Percentiles rank a stretch among this genome's conserved stretches.
Conservation (phyloP, 2,329 filamentous ascomycete species). For the Emergomyces orientalis region DNA sequence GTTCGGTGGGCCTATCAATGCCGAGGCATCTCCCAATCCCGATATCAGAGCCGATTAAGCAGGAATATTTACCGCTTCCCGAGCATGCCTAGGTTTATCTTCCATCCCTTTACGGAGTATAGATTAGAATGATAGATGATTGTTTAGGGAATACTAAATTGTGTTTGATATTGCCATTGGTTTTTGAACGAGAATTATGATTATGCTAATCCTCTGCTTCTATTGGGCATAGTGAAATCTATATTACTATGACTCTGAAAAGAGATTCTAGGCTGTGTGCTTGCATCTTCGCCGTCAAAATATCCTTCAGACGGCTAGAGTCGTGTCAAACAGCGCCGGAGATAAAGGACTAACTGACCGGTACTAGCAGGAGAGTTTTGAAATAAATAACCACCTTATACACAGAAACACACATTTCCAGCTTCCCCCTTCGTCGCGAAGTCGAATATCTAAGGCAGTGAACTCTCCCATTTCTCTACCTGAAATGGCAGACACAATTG, state of each 20-base stretch:
- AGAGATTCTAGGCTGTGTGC: too few relatives aligned
- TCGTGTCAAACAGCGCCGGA: neutral
- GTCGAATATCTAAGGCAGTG: neutral
- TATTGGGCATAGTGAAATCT: neutral
- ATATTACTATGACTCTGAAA: too few relatives aligned
- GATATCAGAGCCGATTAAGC: neutral
- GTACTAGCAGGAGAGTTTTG: too few relatives aligned
- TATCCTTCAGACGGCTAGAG: too few relatives aligned
- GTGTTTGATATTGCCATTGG: too few relatives aligned
- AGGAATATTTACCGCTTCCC: neutral
- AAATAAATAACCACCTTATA: too few relatives aligned
- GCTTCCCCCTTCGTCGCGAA: neutral
- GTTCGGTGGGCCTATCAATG: neutral
- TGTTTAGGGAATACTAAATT: neutral
- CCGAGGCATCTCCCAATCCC: neutral
- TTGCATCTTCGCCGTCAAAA: too few relatives aligned
- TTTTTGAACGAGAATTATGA: neutral
- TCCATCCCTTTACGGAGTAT: neutral
- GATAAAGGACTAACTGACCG: neutral
- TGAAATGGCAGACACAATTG: too few relatives aligned
- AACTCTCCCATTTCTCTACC: neutral
- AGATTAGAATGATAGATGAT: neutral
- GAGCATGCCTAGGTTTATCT: neutral
- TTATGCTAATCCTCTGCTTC: neutral
- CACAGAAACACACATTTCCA: too few relatives aligned